Evolutionary conservation across 768 basidiomycete species (phyloP).

Genomic region (Psilocybe azurescens): DNA sequence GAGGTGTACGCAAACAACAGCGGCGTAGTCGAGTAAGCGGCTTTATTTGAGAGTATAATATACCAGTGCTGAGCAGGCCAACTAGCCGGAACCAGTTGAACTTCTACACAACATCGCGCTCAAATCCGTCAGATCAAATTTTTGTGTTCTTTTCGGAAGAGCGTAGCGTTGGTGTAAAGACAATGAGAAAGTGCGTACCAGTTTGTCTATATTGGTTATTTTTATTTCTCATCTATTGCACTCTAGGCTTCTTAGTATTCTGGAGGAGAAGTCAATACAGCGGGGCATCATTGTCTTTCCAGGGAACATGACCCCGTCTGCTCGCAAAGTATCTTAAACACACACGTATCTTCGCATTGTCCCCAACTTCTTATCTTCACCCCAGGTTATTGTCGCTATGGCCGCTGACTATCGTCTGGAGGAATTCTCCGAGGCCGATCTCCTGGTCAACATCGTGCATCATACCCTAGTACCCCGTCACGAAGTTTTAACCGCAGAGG

Average conservation of each 20-base stretch:
- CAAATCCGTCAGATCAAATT: conserved; percentile 77
- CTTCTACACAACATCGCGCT: conserved; percentile 82
- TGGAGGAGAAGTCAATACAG: conserved; percentile 91
- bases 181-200: conserved; percentile 89
- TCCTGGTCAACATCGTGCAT: conserved; percentile 96
- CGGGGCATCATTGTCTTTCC: conserved; percentile 96
- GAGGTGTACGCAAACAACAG: conserved; percentile 70
- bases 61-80: conserved; percentile 8
- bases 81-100: conserved; percentile 85
- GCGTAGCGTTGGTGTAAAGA: conserved; percentile 93
- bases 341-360: background rate
- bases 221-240: conserved; percentile 13
- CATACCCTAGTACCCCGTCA: conserved; percentile 95
- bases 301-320: conserved; percentile 95
- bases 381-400: conserved; percentile 88
- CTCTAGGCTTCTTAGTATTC: conserved; percentile 79
- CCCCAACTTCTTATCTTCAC: background rate
- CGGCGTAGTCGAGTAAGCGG: conserved; percentile 84
- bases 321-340: conserved; percentile 73
- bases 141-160: conserved; percentile 98
- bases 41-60: conserved; percentile 6
- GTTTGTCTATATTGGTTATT: background rate
- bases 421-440: conserved; percentile 95
- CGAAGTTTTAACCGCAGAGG: conserved; percentile 82
- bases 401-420: conserved; percentile 85